phyloP scores from a whole-genome alignment of 345 rosid genomes.

The Sonneratia alba region DNA sequence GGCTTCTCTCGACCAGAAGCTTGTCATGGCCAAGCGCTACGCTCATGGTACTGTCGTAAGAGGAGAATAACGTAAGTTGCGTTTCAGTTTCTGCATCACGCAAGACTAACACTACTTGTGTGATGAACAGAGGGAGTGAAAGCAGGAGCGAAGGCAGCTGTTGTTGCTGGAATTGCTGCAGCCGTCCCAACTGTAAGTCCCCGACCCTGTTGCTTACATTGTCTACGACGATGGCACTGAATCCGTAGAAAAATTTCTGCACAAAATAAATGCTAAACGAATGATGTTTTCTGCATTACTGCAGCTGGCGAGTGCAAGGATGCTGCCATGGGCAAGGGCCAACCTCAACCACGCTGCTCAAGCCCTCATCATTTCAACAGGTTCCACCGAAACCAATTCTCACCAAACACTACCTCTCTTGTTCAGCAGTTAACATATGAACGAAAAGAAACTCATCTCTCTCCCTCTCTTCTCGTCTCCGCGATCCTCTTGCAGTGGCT shows the following conservation, averaged over 20 bases:
- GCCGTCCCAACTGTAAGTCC: constrained; percentile 71
- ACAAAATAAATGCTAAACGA: too few species aligned
- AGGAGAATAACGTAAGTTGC: background rate
- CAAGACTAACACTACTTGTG: background rate
- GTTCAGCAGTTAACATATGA: background rate
- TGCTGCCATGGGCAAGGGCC: constrained; percentile 82
- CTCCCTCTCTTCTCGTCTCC: background rate
- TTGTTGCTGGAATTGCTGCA: constrained; percentile 48
- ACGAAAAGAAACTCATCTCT: background rate
- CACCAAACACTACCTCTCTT: background rate
- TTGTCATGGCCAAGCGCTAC: constrained; percentile 54
- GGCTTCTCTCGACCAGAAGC: constrained; percentile 47
- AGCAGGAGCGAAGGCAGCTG: constrained; percentile 88
- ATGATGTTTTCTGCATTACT: background rate
- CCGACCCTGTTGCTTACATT: background rate
- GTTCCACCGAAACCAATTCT: constrained; percentile 4
- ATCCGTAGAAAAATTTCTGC: too few species aligned
- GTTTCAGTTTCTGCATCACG: background rate
- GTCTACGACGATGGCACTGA: too few species aligned
- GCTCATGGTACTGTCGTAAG: constrained; percentile 30
- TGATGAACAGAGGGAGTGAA: constrained; percentile 57
- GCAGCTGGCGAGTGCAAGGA: constrained; percentile 61
- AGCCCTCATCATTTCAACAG: constrained; percentile 80
- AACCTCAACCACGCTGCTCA: constrained; percentile 88
- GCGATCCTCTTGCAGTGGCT: constrained; percentile 33